Evolutionary conservation across 148 eudicot species (phyloP), one percentile per base, ranked within the genome.

Genomic region (Talinum fruticosum): DNA sequence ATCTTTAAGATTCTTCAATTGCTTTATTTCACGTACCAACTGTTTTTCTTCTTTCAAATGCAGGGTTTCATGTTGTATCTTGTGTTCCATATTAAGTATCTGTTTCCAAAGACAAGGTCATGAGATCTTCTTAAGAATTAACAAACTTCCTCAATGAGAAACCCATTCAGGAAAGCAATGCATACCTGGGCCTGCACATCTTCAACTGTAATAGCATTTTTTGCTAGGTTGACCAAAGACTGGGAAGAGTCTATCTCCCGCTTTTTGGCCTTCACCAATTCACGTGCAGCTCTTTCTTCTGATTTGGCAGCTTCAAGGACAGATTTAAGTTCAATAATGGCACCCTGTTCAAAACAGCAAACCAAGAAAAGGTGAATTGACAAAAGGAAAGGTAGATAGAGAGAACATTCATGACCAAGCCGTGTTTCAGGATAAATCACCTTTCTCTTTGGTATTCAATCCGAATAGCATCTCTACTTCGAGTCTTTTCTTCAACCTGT

Each of bases 11-110:
- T 81, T 85, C 76, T 88, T 93, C 91, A 90, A 74, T 83, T 86
- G 94, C 85, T 89, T 93, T 78, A 96, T 91, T 82, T 96, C 97
- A 75, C 93, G 97, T 76, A 96, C 84, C 79, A 89, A 80, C 74
- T 83, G 88, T 77, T 88, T 96, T 86, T 96, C 99, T 83, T 90
- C 97, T 71, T 86, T 90, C 79, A 96, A 80, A 34, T 84, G 77
- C 75, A 86, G 73, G 45, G 99, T 96, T 84, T 96, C 97, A 78
- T 96, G 99, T 83, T 89, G 89, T 67, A 96, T 87, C 88, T 74
- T 87, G 82, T 79, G 93, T 76, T 93, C 94, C 90, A 91, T 82
- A 73, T 64, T 67, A 29, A 76, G 69, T 75, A 96, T 89, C 97
- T 96, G 93, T 78, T 80, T 80, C 47, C 69, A 74, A 53, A 45